A percentile compares a stretch with the other conserved stretches of the same genome.
Evolutionary conservation across 768 basidiomycete species (phyloP).

Genomic region (Leucocoprinus leucothites): DNA sequence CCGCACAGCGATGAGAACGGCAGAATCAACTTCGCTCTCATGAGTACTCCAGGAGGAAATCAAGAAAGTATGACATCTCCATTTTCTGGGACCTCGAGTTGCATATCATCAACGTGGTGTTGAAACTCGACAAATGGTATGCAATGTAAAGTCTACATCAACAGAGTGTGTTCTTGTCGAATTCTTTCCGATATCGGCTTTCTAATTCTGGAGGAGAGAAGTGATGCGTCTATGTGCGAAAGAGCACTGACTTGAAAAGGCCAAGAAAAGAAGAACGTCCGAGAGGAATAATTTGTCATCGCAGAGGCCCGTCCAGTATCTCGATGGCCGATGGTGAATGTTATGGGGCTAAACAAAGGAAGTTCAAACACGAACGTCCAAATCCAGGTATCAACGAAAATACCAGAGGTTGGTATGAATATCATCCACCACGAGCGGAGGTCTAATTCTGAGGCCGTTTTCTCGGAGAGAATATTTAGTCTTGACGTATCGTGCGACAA

Average conservation of each 20-base stretch:
- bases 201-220: background rate
- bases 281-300: too few relatives aligned
- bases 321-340: too few relatives aligned
- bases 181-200: conserved; percentile 12
- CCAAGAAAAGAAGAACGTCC: too few relatives aligned
- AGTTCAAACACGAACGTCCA: too few relatives aligned
- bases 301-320: too few relatives aligned
- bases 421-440: background rate
- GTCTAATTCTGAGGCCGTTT: background rate
- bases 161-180: background rate
- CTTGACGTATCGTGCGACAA: conserved; percentile 7
- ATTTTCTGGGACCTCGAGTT: background rate
- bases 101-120: background rate
- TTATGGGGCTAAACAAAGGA: too few relatives aligned
- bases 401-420: too few relatives aligned
- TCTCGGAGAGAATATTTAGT: background rate
- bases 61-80: background rate
- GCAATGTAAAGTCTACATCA: too few relatives aligned
- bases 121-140: too few relatives aligned
- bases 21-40: background rate
- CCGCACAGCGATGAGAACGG: too few relatives aligned
- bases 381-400: too few relatives aligned
- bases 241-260: too few relatives aligned
- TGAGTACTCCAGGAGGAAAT: background rate
- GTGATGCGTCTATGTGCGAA: background rate